Base-by-base conservation (phyloP, 2,329 filamentous ascomycete species). In the Colletotrichum paranaense region DNA sequence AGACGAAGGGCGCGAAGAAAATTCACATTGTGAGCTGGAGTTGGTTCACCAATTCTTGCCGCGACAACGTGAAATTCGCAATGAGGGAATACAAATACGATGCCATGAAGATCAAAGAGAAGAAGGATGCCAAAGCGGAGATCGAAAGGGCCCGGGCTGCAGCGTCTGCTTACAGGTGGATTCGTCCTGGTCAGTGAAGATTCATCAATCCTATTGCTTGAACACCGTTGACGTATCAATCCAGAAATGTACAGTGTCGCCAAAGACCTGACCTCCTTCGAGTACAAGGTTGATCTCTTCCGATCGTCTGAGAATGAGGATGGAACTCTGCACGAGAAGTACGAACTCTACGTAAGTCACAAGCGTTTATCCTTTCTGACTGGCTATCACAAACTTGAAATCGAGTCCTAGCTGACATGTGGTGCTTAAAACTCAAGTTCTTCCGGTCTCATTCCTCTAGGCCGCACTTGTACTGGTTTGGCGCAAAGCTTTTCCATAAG, bases 231-330 rank as follows among this genome's bases (percentile, higher is more conserved):
- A 49, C 52, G 16, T 28, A n/a, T 38, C 67, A 53, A 14, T 38
- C 4, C 70, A 92, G 91, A 86, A 42, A 83, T 90, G n/a, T 90
- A 91, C 78, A 91, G 90, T 73, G 81, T 93, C 73, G 95, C 93
- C 81, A 82, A 81, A 22, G 94, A 97, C 79, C 68, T 77, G 3
- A 88, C 87, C 0, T 88, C 87, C 60, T 94, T 94, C 79, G 80
- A 84, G 4, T 95, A 94, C 81, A 86, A 91, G 67, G 82, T 94
- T 70, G 85, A 86, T 0, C 82, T 97, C 16, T 42, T 67, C 32
- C 52, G 73, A 16, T 56, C 59, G 4, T 55, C 38, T 24, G 30
- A 64, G 30, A 62, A 76, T 35, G 62, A 75, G 28, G 58, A 70
- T 19, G 73, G 63, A 22, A 46, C 67, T 16, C 46, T 60, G 16